Base-by-base conservation (phyloP, 2,329 filamentous ascomycete species). In the Zasmidium angulare region DNA sequence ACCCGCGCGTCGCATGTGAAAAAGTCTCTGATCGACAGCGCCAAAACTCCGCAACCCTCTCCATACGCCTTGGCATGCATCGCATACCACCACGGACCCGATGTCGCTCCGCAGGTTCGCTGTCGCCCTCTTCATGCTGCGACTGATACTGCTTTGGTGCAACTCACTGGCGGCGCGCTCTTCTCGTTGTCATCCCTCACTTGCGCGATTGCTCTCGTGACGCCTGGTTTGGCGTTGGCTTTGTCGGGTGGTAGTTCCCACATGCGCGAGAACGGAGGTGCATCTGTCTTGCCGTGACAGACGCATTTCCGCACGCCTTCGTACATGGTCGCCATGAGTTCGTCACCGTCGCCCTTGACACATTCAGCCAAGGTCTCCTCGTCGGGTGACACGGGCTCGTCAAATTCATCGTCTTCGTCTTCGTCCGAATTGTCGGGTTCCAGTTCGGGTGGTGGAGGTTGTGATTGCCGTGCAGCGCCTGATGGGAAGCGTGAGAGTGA, bases 401-500 rank as follows among this genome's bases (percentile, higher is more conserved):
- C 66, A 19, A 66, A 60, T 9, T 73, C 68, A 12, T 71, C 67
- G 52, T 68, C 67, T 3, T 69, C 64, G 23, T 65, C 62, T 29
- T 65, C 62, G 21, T 70, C 65, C 14, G 66, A 62, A 22, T 63
- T 64, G 21, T 65, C 57, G 36, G 67, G 61, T 22, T 69, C 68
- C 3, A 72, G 67, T 3, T 72, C 62, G 43, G 64, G 66, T 2
- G 67, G 67, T 19, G 62, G 46, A 26, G 52, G 56, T 46, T 62
- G 58, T 7, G 64, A 62, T 24, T 58, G 55, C 56, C 63, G 58
- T 14, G 68, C 58, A 23, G 64, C 52, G 10, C 66, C 66, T 19
- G 71, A 72, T 14, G 71, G 69, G 60, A 71, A 73, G 40, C 71
- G 68, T 36, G 55, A 58, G 17, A 74, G 59, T 7, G 65, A 64